These are phyloP conservation scores for Lactifluus pinguis DNA, from an alignment of 768 basidiomycete genomes.

Conservation along the genomic window DNA sequence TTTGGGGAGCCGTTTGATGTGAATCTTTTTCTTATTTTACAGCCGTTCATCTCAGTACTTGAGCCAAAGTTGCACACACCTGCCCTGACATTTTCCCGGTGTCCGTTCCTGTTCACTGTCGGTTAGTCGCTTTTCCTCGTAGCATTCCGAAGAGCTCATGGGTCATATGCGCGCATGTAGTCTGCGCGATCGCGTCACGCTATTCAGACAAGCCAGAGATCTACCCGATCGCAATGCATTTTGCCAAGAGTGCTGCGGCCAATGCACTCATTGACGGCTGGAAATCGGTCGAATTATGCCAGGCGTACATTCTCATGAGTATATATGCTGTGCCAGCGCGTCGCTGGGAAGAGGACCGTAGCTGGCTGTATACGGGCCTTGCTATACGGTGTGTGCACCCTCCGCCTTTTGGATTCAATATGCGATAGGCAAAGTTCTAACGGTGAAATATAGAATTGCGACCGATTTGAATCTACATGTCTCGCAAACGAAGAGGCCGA, in stretches of 20 bases:
- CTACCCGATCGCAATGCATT: constrained; percentile 63
- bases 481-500: constrained; percentile 59
- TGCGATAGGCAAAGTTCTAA: not conserved
- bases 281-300: constrained; percentile 78
- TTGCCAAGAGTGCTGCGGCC: constrained; percentile 68
- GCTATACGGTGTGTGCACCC: constrained; percentile 57
- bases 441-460: constrained; percentile 50
- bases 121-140: constrained; percentile 43
- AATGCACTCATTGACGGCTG: constrained; percentile 65
- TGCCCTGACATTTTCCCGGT: constrained; percentile 68
- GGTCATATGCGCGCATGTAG: constrained; percentile 27
- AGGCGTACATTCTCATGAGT: constrained; percentile 74
- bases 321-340: constrained; percentile 67
- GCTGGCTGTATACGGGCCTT: constrained; percentile 83
- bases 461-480: constrained; percentile 85
- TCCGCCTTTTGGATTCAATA: constrained; percentile 17
- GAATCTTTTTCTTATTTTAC: constrained; percentile 60
- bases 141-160: not conserved
- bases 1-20: constrained; percentile 27
- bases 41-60: constrained; percentile 66
- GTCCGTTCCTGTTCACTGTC: constrained; percentile 88
- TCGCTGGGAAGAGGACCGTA: constrained; percentile 84
- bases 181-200: constrained; percentile 82
- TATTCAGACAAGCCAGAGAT: constrained; percentile 67
- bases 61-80: constrained; percentile 83